phyloP scores from a whole-genome alignment of 2,329 filamentous ascomycete species.

The Sporothrix globosa region DNA sequence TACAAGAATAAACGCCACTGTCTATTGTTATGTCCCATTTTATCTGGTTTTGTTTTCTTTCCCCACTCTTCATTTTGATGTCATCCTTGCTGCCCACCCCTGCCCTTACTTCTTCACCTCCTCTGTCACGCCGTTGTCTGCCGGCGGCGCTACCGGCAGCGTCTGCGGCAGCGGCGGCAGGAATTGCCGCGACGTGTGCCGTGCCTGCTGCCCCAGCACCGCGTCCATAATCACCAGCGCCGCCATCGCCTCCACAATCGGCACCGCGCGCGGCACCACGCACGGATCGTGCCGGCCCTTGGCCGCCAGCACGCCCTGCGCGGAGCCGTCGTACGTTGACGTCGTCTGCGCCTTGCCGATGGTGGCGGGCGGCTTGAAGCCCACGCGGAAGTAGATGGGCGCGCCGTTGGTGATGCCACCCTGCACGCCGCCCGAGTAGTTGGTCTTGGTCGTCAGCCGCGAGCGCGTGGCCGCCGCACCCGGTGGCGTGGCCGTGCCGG shows the following conservation, averaged over 20 bases:
- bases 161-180: slow-evolving; percentile 48
- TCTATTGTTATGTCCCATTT: too few relatives aligned
- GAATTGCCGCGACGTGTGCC: slow-evolving; percentile 52
- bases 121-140: slow-evolving; percentile 28
- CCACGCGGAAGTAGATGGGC: slow-evolving; percentile 90
- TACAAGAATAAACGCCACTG: too few relatives aligned
- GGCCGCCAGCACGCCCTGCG: slow-evolving; percentile 76
- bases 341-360: slow-evolving; percentile 89
- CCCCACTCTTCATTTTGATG: too few relatives aligned
- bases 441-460: slow-evolving; percentile 81
- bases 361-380: slow-evolving; percentile 93
- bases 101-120: slow-evolving; percentile 6
- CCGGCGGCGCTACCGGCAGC: slow-evolving; percentile 31
- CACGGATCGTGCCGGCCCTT: slow-evolving; percentile 95
- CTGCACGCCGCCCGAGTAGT: slow-evolving; percentile 93
- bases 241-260: slow-evolving; percentile 91
- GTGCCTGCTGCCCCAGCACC: slow-evolving; percentile 76
- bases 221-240: slow-evolving; percentile 86
- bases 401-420: slow-evolving; percentile 94
- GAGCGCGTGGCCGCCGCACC: slow-evolving; percentile 56
- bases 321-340: slow-evolving; percentile 71
- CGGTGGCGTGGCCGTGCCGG: slow-evolving; percentile 50
- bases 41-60: background rate
- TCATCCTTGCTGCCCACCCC: background rate
- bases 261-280: slow-evolving; percentile 84